Conservation (phyloP, 345 rosid species). For the Salix dunnii region DNA sequence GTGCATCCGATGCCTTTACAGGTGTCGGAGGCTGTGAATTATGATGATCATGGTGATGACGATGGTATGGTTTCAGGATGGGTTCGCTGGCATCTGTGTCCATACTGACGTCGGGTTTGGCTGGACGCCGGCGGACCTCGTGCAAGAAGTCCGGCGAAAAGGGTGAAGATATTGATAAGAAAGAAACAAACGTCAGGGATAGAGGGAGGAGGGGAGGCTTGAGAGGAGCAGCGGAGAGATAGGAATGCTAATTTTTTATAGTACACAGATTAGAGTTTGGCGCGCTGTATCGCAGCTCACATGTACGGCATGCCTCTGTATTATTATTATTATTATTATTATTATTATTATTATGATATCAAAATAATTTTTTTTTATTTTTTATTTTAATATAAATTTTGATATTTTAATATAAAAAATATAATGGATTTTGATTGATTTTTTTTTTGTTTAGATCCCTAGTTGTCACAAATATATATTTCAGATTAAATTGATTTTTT, state of each 20-base stretch:
- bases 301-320: not conserved
- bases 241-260: constrained; percentile 2
- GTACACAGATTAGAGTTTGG: not conserved
- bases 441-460: too few species aligned
- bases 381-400: too few species aligned
- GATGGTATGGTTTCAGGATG: not conserved
- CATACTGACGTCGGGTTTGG: not conserved
- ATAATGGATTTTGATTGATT: too few species aligned
- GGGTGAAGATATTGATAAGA: not conserved
- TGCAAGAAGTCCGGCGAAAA: constrained; percentile 1
- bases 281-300: constrained; percentile 14
- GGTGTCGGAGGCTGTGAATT: constrained; percentile 15
- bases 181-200: not conserved
- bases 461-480: too few species aligned
- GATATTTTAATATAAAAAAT: too few species aligned
- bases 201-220: not conserved
- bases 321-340: not conserved
- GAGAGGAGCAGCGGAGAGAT: constrained; percentile 19
- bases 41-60: not conserved
- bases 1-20: constrained; percentile 72
- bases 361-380: too few species aligned
- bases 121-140: constrained; percentile 21
- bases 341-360: too few species aligned
- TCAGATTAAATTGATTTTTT: too few species aligned
- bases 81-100: not conserved